Base-by-base conservation (phyloP, 148 eudicot species). In the Nyssa sinensis region DNA sequence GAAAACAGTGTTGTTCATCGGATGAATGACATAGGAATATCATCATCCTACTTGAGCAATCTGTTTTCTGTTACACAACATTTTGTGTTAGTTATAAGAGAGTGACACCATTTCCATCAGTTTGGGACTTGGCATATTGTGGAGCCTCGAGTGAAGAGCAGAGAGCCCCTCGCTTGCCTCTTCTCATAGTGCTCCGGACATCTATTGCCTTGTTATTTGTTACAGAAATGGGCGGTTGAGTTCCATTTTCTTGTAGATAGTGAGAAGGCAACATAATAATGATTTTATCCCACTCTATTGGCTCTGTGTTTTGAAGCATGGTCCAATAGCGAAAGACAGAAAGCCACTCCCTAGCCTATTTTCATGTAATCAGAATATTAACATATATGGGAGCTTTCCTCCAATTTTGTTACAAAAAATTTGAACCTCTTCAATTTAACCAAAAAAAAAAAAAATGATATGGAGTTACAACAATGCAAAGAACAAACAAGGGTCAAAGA, bases 91-190 rank as follows among this genome's bases (percentile, higher is more conserved):
- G 6, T 44, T 12, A 44, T 0, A 44, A 44, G 12, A 44, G 17
- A 13, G 51, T 44, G 3, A 19, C 17, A 19, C 51, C 51, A 44
- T 12, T 44, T 44, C 16, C 51, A 12, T 11, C 16, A 44, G 51
- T 44, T n/a, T n/a, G n/a, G n/a, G n/a, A n/a, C n/a, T 62, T 32
- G 57, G 16, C 55, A 58, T 10, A 30, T 0, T 14, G 7, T 70
- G 73, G 81, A 78, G 76, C 71, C 68, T 78, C 81, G 74, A 78
- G 81, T 78, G 81, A 78, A 82, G 79, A 67, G 72, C 81, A 66
- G 59, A 70, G 82, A 75, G 79, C 75, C 53, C 66, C 71, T 73
- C 53, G 64, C 79, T 74, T 37, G 81, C 69, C 64, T 62, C 79
- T 74, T 82, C 77, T 82, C 79, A 78, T 69, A 78, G 27, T 66